phyloP scores from a whole-genome alignment of 2,329 filamentous ascomycete species.

The Dactylonectria macrodidyma region DNA sequence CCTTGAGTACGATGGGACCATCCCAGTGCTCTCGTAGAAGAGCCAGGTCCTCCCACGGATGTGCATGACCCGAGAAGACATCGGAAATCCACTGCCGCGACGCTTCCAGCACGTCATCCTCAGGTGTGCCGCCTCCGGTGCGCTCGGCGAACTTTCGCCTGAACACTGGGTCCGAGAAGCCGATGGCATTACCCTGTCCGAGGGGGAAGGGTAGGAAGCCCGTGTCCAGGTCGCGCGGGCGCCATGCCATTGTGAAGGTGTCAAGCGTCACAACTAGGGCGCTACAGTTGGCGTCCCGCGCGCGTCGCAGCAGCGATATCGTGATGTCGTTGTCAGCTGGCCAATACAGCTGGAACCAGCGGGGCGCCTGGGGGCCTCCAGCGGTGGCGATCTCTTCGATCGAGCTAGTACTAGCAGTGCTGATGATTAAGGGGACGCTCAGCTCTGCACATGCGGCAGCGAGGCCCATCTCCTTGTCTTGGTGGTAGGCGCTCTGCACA shows the following conservation, averaged over 20 bases:
- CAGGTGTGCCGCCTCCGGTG: conserved; percentile 35
- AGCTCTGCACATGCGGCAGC: conserved; percentile 74
- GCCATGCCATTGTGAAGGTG: conserved; percentile 78
- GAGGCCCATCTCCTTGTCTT: conserved; percentile 74
- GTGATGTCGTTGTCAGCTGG: conserved; percentile 77
- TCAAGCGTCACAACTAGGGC: conserved; percentile 82
- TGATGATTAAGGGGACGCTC: conserved; percentile 76
- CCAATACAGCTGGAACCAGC: conserved; percentile 86
- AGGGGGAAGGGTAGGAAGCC: conserved; percentile 73
- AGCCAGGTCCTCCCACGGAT: conserved; percentile 74
- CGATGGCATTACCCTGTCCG: conserved; percentile 72
- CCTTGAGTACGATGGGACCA: conserved; percentile 63
- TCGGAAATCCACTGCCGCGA: conserved; percentile 45
- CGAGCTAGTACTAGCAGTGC: conserved; percentile 73
- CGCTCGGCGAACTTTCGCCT: conserved; percentile 37
- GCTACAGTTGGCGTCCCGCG: conserved; percentile 72
- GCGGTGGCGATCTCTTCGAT: conserved; percentile 78
- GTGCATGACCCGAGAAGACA: conserved; percentile 58
- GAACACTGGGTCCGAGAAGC: conserved; percentile 79
- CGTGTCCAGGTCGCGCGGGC: conserved; percentile 77
- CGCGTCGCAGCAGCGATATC: conserved; percentile 72
- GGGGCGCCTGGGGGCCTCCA: conserved; percentile 59
- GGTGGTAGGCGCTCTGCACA: conserved; percentile 77
- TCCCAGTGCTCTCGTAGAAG: conserved; percentile 73
- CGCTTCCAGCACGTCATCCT: conserved; percentile 32